Percentiles rank a stretch among this genome's conserved stretches.
phyloP scores from a whole-genome alignment of 805 yeast genomes.

The Cyberlindnera maritima region DNA sequence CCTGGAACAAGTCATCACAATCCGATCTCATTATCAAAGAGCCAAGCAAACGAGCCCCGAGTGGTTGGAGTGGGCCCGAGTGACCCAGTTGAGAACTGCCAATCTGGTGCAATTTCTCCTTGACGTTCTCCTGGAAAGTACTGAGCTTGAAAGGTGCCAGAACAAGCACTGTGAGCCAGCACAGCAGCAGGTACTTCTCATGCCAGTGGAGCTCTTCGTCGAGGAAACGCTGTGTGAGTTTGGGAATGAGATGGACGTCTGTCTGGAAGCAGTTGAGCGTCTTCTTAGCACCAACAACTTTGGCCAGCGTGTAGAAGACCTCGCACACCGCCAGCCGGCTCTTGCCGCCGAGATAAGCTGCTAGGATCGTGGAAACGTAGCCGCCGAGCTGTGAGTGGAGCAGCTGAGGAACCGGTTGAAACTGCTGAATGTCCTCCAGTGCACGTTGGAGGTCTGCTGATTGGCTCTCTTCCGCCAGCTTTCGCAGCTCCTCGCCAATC shows the following conservation, averaged over 20 bases:
- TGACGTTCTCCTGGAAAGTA: slow-evolving; percentile 31
- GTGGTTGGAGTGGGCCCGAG: slow-evolving; percentile 40
- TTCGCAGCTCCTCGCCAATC: background rate
- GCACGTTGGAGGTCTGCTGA: background rate
- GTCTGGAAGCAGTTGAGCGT: slow-evolving; percentile 59
- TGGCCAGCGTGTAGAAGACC: slow-evolving; percentile 57
- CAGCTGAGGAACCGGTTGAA: slow-evolving; percentile 52
- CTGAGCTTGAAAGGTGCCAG: slow-evolving; percentile 71
- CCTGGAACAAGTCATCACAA: slow-evolving; percentile 11
- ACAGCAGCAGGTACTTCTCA: slow-evolving; percentile 45
- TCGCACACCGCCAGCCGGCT: slow-evolving; percentile 8
- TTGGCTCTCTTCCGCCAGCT: background rate
- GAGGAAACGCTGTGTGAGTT: slow-evolving; percentile 30
- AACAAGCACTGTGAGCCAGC: slow-evolving; percentile 71
- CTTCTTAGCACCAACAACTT: slow-evolving; percentile 63
- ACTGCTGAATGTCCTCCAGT: slow-evolving; percentile 38
- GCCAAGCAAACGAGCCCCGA: slow-evolving; percentile 31
- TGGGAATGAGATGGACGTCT: slow-evolving; percentile 49
- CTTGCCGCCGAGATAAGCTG: slow-evolving; percentile 27
- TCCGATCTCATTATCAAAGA: slow-evolving; percentile 30
- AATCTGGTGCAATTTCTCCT: slow-evolving; percentile 34
- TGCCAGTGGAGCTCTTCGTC: slow-evolving; percentile 38
- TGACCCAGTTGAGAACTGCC: slow-evolving; percentile 2
- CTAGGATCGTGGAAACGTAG: slow-evolving; percentile 7
- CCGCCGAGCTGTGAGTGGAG: slow-evolving; percentile 40